These are phyloP conservation scores for Colletotrichum agaves DNA, from an alignment of 2,329 filamentous ascomycete species.

Conservation along the genomic window DNA sequence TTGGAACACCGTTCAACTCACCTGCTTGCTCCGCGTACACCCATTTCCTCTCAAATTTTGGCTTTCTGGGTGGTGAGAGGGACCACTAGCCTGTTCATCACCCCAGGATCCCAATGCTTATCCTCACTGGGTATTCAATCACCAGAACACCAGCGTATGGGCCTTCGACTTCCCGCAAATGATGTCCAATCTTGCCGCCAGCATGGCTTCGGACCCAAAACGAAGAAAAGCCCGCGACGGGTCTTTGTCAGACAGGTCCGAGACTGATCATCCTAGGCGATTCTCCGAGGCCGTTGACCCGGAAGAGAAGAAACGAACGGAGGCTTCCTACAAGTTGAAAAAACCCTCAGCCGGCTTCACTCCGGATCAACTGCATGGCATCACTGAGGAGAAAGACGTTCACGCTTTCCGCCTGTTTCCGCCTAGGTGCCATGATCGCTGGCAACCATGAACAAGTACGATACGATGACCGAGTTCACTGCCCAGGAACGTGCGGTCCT, in stretches of 20 bases:
- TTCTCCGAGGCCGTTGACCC: conserved; percentile 38
- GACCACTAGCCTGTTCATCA: neutral
- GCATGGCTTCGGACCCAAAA: conserved; percentile 15
- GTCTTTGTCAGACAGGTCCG: conserved; percentile 1
- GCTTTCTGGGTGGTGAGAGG: neutral
- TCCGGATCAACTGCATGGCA: conserved; percentile 62
- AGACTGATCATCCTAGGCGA: conserved; percentile 12
- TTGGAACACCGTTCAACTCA: neutral
- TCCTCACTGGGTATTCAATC: neutral
- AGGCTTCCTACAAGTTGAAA: conserved; percentile 51
- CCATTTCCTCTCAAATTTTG: neutral
- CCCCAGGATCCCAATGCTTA: neutral
- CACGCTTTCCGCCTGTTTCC: conserved; percentile 69
- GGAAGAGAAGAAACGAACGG: conserved; percentile 44
- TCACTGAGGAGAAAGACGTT: conserved; percentile 65
- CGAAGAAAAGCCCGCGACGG: conserved; percentile 16
- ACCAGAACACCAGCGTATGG: neutral
- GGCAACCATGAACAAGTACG: conserved; percentile 61
- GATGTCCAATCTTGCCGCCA: neutral
- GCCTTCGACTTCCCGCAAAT: neutral
- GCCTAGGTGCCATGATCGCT: conserved; percentile 68
- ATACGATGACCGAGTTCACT: conserved; percentile 63
- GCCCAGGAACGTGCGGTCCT: conserved; percentile 68
- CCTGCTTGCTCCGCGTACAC: neutral
- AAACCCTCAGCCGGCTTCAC: conserved; percentile 55